Evolutionary conservation across 306 rosid genomes (phyloP).

Genomic region (Amphicarpaea edgeworthii): DNA sequence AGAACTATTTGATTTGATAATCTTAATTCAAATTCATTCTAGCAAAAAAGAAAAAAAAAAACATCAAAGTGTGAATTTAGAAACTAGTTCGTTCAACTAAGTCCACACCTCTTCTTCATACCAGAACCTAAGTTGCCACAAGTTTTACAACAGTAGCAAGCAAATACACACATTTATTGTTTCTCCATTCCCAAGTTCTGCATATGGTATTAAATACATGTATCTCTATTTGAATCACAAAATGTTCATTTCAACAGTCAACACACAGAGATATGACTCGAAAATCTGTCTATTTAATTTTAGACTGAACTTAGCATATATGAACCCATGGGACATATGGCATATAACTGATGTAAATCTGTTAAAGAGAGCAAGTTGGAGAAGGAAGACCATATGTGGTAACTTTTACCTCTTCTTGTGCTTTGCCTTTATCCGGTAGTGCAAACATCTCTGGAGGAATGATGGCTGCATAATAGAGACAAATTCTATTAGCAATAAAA

Average conservation of each 20-base stretch:
- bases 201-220: not conserved
- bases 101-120: constrained; percentile 8
- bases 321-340: not conserved
- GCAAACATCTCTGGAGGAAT: constrained; percentile 82
- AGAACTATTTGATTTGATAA: not conserved
- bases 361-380: not conserved
- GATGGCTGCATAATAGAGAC: constrained; percentile 60
- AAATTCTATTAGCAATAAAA: constrained; percentile 36
- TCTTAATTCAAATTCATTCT: not conserved
- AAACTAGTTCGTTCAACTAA: constrained; percentile 5
- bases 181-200: not conserved
- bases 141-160: constrained; percentile 15
- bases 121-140: not conserved
- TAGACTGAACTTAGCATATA: constrained; percentile 21
- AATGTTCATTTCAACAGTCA: constrained; percentile 7
- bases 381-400: constrained; percentile 11
- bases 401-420: constrained; percentile 71
- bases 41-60: not conserved
- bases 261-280: constrained; percentile 11
- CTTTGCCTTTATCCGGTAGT: constrained; percentile 75
- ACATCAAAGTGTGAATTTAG: not conserved
- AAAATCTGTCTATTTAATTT: not conserved
- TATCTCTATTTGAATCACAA: constrained; percentile 16
- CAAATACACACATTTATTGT: not conserved
- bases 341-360: constrained; percentile 9